Percentiles rank a stretch among this genome's conserved stretches.
Conservation (phyloP, 306 rosid genomes). For the Prosopis cineraria region DNA sequence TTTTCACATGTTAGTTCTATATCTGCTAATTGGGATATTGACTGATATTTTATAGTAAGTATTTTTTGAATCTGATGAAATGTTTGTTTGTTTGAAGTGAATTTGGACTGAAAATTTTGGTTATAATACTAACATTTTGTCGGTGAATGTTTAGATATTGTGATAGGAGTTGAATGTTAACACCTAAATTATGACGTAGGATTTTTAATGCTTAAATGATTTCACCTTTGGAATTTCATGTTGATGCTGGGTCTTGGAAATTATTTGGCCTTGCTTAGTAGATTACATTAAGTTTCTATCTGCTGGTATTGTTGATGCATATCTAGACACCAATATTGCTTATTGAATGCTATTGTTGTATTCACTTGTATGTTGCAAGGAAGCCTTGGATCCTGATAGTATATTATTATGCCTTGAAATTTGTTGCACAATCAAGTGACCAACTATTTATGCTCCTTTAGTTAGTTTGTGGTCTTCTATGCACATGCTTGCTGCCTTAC, state of each 20-base stretch:
- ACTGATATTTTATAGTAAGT: not conserved
- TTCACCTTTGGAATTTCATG: not conserved
- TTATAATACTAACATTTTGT: not conserved
- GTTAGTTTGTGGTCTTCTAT: not conserved
- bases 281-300: not conserved
- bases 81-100: not conserved
- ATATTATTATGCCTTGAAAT: not conserved
- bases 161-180: not conserved
- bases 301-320: not conserved
- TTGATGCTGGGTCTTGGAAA: not conserved
- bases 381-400: not conserved
- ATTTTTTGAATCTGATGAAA: not conserved
- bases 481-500: not conserved
- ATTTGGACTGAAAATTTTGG: slow-evolving; percentile 2
- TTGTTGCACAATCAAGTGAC: not conserved
- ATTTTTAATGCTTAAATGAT: not conserved
- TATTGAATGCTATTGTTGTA: not conserved
- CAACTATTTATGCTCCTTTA: not conserved
- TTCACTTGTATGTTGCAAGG: not conserved
- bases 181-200: not conserved
- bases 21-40: not conserved
- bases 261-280: not conserved
- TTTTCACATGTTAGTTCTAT: not conserved
- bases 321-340: not conserved
- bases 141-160: not conserved